Conservation (phyloP, 2,329 filamentous ascomycete genomes). For the Hirsutella rhossiliensis region DNA sequence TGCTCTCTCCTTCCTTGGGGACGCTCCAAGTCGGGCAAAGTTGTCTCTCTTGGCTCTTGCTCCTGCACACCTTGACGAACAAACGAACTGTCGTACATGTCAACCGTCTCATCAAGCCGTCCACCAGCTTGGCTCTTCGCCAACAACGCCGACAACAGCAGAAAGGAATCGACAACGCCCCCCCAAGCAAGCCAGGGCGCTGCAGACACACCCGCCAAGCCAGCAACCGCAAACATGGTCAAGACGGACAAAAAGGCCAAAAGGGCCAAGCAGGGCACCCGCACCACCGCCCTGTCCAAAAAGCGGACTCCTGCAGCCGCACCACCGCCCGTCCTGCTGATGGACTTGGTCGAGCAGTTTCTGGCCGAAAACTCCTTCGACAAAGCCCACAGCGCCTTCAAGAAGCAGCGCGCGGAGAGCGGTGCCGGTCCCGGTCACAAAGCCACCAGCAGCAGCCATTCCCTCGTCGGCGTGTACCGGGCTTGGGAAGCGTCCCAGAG, state of each 20-base stretch:
- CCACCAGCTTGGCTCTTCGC: background rate
- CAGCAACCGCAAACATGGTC: slow-evolving; percentile 17
- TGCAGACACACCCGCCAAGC: slow-evolving; percentile 3
- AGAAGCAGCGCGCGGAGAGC: slow-evolving; percentile 46
- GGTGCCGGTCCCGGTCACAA: slow-evolving; percentile 32
- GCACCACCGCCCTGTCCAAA: slow-evolving; percentile 8
- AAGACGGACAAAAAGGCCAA: slow-evolving; percentile 13
- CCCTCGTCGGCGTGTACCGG: slow-evolving; percentile 38
- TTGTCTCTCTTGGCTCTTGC: no score
- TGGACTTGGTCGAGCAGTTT: slow-evolving; percentile 56
- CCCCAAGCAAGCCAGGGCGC: background rate
- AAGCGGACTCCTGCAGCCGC: slow-evolving; percentile 11
- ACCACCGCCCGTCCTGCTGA: slow-evolving; percentile 48
- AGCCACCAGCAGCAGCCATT: slow-evolving; percentile 15
- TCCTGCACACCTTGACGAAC: background rate
- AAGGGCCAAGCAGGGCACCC: slow-evolving; percentile 12
- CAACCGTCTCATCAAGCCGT: slow-evolving; percentile 5
- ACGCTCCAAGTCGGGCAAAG: no score
- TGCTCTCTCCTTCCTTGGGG: no score
- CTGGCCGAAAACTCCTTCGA: slow-evolving; percentile 54
- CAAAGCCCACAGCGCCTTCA: slow-evolving; percentile 48
- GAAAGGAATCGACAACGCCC: background rate
- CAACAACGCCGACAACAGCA: background rate
- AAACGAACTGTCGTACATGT: slow-evolving; percentile 14
- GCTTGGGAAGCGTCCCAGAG: slow-evolving; percentile 30